A percentile compares a stretch with the other conserved stretches of the same genome.
phyloP scores from a whole-genome alignment of 345 rosid species.

The Camelina sativa region DNA sequence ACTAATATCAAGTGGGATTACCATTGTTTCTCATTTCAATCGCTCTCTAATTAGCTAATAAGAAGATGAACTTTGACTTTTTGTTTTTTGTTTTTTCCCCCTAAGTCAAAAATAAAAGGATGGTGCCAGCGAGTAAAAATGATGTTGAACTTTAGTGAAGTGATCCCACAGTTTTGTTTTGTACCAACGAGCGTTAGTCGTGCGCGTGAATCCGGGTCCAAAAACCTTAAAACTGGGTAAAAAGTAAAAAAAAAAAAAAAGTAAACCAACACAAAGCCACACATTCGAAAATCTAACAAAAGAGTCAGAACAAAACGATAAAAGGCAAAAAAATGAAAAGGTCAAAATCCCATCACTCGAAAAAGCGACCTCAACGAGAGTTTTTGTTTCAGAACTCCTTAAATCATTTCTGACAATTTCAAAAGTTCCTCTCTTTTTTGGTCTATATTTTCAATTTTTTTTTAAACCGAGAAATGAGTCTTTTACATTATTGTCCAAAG shows the following conservation, averaged over 20 bases:
- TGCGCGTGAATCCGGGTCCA: slow-evolving; percentile 3
- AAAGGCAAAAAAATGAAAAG: slow-evolving; percentile 13
- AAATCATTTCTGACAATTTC: no score
- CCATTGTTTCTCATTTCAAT: slow-evolving; percentile 3
- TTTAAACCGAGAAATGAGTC: no score
- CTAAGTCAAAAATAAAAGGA: neutral
- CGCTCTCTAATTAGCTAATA: neutral
- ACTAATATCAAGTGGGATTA: slow-evolving; percentile 9
- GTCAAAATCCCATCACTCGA: slow-evolving; percentile 37
- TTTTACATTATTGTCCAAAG: no score
- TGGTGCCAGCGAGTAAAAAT: neutral
- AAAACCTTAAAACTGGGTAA: slow-evolving; percentile 1
- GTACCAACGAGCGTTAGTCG: neutral
- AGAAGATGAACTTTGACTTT: slow-evolving; percentile 2
- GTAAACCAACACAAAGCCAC: slow-evolving; percentile 12
- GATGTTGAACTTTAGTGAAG: neutral
- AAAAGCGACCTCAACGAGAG: slow-evolving; percentile 32
- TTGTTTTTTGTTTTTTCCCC: no score
- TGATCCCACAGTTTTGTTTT: slow-evolving; percentile 2
- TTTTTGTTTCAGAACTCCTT: no score
- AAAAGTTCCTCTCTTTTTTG: no score
- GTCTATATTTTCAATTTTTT: no score
- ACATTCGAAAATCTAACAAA: neutral
- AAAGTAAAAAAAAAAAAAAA: neutral
- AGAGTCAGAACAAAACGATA: slow-evolving; percentile 32